Conservation (phyloP, 2,329 filamentous ascomycete species). For the Xylaria sp. region DNA sequence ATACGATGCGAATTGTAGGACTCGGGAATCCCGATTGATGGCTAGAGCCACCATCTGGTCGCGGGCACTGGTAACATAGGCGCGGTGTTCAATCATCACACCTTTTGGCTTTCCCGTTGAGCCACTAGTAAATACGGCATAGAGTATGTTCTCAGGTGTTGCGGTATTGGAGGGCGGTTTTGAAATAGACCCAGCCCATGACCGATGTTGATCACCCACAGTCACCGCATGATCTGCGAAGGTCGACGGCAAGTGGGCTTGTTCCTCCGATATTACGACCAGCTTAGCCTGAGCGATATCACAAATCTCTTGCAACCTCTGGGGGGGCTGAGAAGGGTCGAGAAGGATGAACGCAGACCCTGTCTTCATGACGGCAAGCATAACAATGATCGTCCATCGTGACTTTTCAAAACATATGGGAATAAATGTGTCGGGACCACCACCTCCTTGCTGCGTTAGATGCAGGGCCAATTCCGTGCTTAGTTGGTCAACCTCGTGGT, state of each 20-base stretch:
- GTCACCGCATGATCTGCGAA: conserved; percentile 13
- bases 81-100: conserved; percentile 65
- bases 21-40: conserved; percentile 29
- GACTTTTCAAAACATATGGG: conserved; percentile 35
- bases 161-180: not conserved
- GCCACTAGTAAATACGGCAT: conserved; percentile 63
- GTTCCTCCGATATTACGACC: conserved; percentile 12
- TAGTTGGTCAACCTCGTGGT: conserved; percentile 40
- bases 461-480: conserved; percentile 29
- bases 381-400: conserved; percentile 32
- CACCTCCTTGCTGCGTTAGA: conserved; percentile 7
- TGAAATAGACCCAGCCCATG: not conserved
- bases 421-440: conserved; percentile 22
- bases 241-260: not conserved
- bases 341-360: conserved; percentile 45
- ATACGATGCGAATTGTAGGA: conserved; percentile 41
- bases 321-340: conserved; percentile 39
- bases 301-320: conserved; percentile 13
- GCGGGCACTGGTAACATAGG: conserved; percentile 66
- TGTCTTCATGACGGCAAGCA: conserved; percentile 44
- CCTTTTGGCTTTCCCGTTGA: conserved; percentile 70
- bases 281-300: not conserved
- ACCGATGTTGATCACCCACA: conserved; percentile 4
- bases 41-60: conserved; percentile 49
- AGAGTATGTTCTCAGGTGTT: conserved; percentile 4